Base-by-base conservation (phyloP, 306 rosid species). In the Ochetophila trinervis region DNA sequence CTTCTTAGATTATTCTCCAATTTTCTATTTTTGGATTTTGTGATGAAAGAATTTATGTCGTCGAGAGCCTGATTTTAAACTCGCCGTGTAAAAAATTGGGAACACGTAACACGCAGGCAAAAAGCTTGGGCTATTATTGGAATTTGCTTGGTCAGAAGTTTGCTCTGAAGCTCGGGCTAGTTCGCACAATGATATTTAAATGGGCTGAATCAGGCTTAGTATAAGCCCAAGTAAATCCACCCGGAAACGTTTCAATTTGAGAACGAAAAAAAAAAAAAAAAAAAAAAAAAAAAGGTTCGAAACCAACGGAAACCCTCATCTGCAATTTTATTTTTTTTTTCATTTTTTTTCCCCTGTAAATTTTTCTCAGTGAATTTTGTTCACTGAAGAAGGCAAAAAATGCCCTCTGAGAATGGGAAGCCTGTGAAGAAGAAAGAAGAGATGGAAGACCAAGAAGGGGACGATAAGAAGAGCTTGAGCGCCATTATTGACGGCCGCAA, bases 361-460 rank as follows among this genome's bases (percentile, higher is more conserved):
- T 1, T 56, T 1, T 34, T 18, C 6, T 12, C 47, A 16, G 40
- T 32, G 3, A 57, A 1, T 58, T 59, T 18, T 13, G 12, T 47
- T 36, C 8, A 1, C 32, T 27, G 40, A 5, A 9, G 10, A 14
- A 62, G 23, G 30, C 12, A 36, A 18, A 49, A 57, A 65, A 91
- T 91, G 95, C 52, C 89, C 51, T 81, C 86, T 0, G 86, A 79
- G 65, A 89, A 86, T n/a, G 63, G 75, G 35, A 84, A 76, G 76
- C 49, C 72, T 4, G 69, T 69, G 53, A 86, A 76, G 77, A 74
- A 62, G 45, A 62, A 42, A 35, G 66, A 53, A 65, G 27, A 34
- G 32, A 72, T 58, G 55, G 50, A 55, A 24, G 75, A 45, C 15
- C 75, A 82, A 37, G 87, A 59, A 13, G 70, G 60, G 11, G 80